Base-by-base conservation (phyloP, 202 grass and related monocot genomes). In the Elaeis oleifera region DNA sequence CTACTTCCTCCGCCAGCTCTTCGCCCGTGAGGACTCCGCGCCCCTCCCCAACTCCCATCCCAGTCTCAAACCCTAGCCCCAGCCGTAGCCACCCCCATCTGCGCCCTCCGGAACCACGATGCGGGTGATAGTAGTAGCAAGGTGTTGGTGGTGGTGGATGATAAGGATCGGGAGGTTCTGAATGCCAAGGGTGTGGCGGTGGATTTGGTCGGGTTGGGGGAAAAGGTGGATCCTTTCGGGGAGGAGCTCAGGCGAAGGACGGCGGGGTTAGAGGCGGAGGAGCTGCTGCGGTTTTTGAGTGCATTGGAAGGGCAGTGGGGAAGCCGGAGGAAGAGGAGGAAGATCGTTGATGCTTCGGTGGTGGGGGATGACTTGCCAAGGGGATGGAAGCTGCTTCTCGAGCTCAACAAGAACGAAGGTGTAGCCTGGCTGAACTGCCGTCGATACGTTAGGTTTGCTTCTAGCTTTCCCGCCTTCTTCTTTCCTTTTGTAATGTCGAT, bases 341-440 rank as follows among this genome's bases (percentile, higher is more conserved):
- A 76, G 81, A 81, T 71, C 31, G 95, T 99, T 9, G 85, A 89
- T 39, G 85, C 95, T 4, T 66, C 85, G 1, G 82, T 64, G 61
- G 89, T 99, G 3, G 95, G 95, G 20, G 80, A 94, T 71, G 75
- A 99, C 73, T 84, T 99, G 21, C 95, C 95, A 0, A 59, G 59
- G 21, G 85, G 89, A 16, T 99, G 95, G 95, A 90, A 76, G 23
- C 86, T 99, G 70, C 70, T 80, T 31, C 83, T 99, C 0, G 85
- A 88, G 22, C 57, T 94, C 51, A 89, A 94, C 78, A 80, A 80
- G 50, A 90, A 99, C 73, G 72, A 71, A 2, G 72, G 36, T 58
- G 52, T 28, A 1, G 18, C 62, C 21, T 83, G 80, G 88, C 26
- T 94, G 26, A 68, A 78, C 71, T 83, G 76, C 77, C 36, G 77